These are phyloP conservation scores for Ceratonia siliqua DNA, from an alignment of 306 rosid genomes.

Conservation along the genomic window DNA sequence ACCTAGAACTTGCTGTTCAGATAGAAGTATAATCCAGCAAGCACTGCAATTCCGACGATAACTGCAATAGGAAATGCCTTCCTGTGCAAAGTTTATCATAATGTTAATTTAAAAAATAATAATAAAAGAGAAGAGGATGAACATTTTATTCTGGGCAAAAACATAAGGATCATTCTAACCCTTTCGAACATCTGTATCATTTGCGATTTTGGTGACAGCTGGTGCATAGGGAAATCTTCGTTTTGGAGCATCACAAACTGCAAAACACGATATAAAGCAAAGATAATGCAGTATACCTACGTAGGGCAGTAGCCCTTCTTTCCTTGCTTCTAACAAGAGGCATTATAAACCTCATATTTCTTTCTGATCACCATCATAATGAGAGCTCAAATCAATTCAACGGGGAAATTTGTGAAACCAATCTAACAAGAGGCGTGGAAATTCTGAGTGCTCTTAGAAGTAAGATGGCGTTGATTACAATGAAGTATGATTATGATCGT, in stretches of 20 bases:
- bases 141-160: neutral
- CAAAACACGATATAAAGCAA: slow-evolving; percentile 15
- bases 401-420: no score
- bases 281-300: slow-evolving; percentile 2
- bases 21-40: slow-evolving; percentile 69
- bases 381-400: neutral
- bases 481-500: no score
- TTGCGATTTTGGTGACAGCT: slow-evolving; percentile 52
- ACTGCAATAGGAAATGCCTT: slow-evolving; percentile 68
- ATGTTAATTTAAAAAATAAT: neutral
- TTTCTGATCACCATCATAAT: neutral
- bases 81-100: slow-evolving; percentile 40
- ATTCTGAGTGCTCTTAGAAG: no score
- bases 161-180: slow-evolving; percentile 45
- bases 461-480: no score
- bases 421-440: no score
- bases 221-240: slow-evolving; percentile 71
- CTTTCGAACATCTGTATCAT: slow-evolving; percentile 49
- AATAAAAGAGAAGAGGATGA: neutral
- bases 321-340: neutral
- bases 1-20: slow-evolving; percentile 48
- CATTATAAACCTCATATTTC: slow-evolving; percentile 13
- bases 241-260: slow-evolving; percentile 92
- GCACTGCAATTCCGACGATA: slow-evolving; percentile 64
- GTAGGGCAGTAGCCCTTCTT: neutral